Evolutionary conservation across 257 asterid species (phyloP).

Genomic region (Solanum corneliomulleri): DNA sequence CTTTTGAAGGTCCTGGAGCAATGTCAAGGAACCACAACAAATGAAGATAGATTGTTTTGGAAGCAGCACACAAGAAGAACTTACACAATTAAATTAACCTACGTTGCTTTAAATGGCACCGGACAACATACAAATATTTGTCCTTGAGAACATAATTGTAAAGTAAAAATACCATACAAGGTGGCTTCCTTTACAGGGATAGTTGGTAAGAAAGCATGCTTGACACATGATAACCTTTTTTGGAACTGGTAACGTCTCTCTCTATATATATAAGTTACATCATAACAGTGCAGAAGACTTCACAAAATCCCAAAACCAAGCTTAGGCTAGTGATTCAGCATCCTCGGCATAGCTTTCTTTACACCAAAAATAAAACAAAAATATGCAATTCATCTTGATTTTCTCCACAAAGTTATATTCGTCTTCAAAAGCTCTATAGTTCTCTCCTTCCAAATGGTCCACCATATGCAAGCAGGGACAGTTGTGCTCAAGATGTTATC

Average conservation of each 20-base stretch:
- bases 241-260: too few species aligned
- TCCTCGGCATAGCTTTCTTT: too few species aligned
- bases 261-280: too few species aligned
- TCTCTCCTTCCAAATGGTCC: too few species aligned
- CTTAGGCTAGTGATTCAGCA: too few species aligned
- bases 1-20: background rate
- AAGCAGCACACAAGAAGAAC: background rate
- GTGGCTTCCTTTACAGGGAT: background rate
- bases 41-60: background rate
- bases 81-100: background rate
- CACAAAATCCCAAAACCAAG: too few species aligned
- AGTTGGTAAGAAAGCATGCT: background rate
- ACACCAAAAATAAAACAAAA: too few species aligned
- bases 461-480: too few species aligned
- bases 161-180: background rate
- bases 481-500: background rate
- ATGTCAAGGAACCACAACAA: background rate
- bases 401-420: too few species aligned
- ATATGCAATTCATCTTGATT: too few species aligned
- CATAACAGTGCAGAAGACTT: too few species aligned
- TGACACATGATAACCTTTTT: background rate
- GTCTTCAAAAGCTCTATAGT: too few species aligned
- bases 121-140: background rate
- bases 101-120: background rate
- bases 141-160: background rate